These are phyloP conservation scores for Chenopodium berlandieri DNA, from an alignment of 148 eudicot species.

Conservation along the genomic window DNA sequence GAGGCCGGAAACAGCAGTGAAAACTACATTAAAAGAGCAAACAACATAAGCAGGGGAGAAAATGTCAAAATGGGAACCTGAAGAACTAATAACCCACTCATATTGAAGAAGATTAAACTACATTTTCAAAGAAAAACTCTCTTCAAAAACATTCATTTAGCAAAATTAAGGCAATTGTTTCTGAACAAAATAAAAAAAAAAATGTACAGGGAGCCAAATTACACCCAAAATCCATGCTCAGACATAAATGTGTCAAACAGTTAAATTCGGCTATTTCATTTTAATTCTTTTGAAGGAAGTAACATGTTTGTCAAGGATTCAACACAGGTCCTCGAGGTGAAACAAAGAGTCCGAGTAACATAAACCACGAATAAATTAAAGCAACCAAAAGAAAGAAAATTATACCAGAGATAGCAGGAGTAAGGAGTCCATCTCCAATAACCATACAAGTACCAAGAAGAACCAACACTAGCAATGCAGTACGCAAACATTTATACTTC, in stretches of 20 bases:
- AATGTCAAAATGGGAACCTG: no score
- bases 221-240: background rate
- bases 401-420: conserved; percentile 88
- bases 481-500: conserved; percentile 64
- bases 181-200: no score
- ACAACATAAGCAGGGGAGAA: conserved; percentile 1
- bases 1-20: conserved; percentile 91
- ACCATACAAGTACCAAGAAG: conserved; percentile 98
- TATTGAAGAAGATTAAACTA: background rate
- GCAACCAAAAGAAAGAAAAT: background rate
- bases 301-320: background rate
- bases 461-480: conserved; percentile 76
- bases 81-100: background rate
- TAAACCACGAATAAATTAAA: background rate
- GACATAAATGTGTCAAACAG: background rate
- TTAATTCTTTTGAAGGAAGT: no score
- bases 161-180: background rate
- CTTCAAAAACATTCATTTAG: background rate
- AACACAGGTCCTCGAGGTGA: background rate
- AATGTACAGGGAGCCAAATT: no score
- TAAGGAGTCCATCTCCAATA: conserved; percentile 87
- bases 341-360: background rate
- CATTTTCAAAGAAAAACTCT: background rate
- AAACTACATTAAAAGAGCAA: conserved; percentile 49
- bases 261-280: background rate